Conservation (phyloP, 2,329 filamentous ascomycete genomes). For the Drechslerella dactyloides region DNA sequence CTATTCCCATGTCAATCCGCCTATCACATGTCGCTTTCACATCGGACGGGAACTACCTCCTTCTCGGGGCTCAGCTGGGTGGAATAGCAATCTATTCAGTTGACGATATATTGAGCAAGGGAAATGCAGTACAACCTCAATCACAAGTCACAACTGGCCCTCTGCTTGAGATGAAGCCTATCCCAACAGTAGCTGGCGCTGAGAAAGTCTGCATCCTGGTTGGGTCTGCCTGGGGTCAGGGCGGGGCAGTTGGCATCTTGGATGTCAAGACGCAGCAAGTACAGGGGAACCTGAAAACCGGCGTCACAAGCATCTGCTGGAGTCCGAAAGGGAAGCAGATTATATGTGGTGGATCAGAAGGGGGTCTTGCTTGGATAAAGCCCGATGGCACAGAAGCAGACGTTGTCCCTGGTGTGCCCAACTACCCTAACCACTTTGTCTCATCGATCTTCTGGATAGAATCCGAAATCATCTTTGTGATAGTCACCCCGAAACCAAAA, state of each 20-base stretch:
- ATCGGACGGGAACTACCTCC: conserved; percentile 81
- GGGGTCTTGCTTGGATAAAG: conserved; percentile 80
- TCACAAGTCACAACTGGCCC: conserved; percentile 80
- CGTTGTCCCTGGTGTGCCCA: conserved; percentile 77
- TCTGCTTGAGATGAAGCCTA: conserved; percentile 77
- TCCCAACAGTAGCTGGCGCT: conserved; percentile 75
- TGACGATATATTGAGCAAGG: conserved; percentile 66
- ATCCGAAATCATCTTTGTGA: conserved; percentile 80
- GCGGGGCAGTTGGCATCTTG: conserved; percentile 33
- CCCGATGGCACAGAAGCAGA: conserved; percentile 78
- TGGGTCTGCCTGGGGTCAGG: conserved; percentile 65
- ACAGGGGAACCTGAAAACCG: conserved; percentile 70
- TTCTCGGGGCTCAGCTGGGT: conserved; percentile 80
- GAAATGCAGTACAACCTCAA: conserved; percentile 69
- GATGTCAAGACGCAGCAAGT: conserved; percentile 85
- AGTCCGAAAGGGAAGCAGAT: conserved; percentile 92
- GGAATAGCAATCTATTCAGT: conserved; percentile 85
- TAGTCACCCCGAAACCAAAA: conserved; percentile 71
- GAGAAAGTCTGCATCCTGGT: conserved; percentile 83
- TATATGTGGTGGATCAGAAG: conserved; percentile 81
- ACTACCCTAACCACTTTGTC: conserved; percentile 72
- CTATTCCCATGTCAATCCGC: conserved; percentile 73
- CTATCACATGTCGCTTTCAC: conserved; percentile 91
- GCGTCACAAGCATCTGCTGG: conserved; percentile 86
- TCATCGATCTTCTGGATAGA: conserved; percentile 86